Conservation (phyloP, 1,284 basidiomycete species). For the Sparassis latifolia region DNA sequence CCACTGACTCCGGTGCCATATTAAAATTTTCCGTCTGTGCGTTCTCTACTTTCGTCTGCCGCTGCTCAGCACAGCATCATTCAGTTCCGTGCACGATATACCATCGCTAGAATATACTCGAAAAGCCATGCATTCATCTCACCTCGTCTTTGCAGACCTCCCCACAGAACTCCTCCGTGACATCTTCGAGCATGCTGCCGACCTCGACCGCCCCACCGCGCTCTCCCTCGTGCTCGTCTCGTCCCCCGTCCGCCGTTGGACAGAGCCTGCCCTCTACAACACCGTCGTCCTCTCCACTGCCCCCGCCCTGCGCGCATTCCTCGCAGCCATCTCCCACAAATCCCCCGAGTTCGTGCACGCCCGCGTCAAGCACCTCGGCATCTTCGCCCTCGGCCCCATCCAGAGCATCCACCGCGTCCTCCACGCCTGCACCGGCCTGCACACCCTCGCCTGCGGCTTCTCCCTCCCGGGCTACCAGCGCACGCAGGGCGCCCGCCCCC, state of each 20-base stretch:
- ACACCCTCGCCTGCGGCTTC: conserved; percentile 34
- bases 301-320: conserved; percentile 26
- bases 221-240: conserved; percentile 30
- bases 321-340: conserved; percentile 24
- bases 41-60: no score
- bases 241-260: conserved; percentile 26
- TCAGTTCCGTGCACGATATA: no score
- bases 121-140: neutral
- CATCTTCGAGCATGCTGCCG: conserved; percentile 31
- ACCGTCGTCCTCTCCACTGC: conserved; percentile 32
- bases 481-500: conserved; percentile 9
- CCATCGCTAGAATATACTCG: no score
- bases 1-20: no score
- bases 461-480: conserved; percentile 25
- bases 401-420: conserved; percentile 28
- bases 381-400: conserved; percentile 31
- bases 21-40: no score
- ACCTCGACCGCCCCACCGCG: conserved; percentile 22
- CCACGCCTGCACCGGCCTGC: conserved; percentile 24
- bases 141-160: conserved; percentile 23
- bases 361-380: conserved; percentile 24
- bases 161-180: conserved; percentile 32
- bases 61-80: no score
- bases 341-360: conserved; percentile 19
- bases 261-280: conserved; percentile 31